Conservation (phyloP, 768 basidiomycete genomes). For the Tylopilus vinaceipallidus region DNA sequence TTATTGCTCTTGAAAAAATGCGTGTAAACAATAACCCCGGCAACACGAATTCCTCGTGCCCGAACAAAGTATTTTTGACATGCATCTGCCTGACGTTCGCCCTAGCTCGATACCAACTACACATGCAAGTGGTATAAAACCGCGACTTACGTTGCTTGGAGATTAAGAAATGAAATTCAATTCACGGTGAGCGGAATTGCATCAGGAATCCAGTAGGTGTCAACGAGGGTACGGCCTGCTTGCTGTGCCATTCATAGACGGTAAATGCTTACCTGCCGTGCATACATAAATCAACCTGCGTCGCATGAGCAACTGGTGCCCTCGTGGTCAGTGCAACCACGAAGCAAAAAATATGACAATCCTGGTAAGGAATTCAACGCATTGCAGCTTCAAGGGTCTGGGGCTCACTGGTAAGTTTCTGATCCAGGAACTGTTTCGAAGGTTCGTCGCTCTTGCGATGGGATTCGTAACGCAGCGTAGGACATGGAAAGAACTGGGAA, state of each 20-base stretch:
- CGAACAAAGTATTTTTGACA: constrained; percentile 5
- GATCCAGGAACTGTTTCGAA: constrained; percentile 23
- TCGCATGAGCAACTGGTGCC: constrained; percentile 13
- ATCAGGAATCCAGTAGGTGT: constrained; percentile 6
- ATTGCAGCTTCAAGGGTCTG: constrained; percentile 5
- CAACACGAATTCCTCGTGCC: constrained; percentile 1
- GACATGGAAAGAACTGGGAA: constrained; percentile 15
- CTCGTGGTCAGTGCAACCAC: constrained; percentile 27
- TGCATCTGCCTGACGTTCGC: background rate
- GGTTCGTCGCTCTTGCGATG: constrained; percentile 23
- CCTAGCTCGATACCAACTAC: background rate
- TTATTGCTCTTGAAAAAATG: constrained; percentile 4
- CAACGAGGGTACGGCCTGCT: constrained; percentile 18
- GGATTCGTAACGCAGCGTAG: constrained; percentile 21
- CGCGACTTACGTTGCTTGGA: constrained; percentile 12
- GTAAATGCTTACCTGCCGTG: constrained; percentile 6
- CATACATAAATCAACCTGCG: constrained; percentile 25
- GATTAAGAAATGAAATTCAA: constrained; percentile 18
- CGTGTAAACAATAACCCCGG: constrained; percentile 9
- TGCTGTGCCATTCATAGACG: constrained; percentile 22
- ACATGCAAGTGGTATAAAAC: background rate
- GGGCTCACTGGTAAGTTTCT: constrained; percentile 16
- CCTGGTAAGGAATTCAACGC: constrained; percentile 25
- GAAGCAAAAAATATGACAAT: constrained; percentile 28
- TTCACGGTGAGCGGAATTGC: constrained; percentile 9